Evolutionary conservation across 768 basidiomycete genomes (phyloP), one percentile per base, ranked within the genome.

Genomic region (Pleurotus djamor): DNA sequence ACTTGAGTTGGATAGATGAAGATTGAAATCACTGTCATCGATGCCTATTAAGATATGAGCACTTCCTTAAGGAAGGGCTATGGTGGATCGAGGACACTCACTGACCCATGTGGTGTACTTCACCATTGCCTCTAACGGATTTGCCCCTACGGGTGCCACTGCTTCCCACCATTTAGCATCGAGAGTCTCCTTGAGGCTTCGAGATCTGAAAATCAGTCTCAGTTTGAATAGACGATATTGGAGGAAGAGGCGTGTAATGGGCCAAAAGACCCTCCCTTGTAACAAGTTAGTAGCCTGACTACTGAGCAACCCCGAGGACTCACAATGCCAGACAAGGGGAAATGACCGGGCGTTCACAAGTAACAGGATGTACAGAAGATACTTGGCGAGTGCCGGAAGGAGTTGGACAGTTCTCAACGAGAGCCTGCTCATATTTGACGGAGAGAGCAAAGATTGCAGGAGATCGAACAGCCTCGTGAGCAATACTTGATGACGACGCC

Each of bases 1-100:
- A 55, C 84, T 87, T 0, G 91, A 91, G 67, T 94, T 94, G 69
- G 89, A 91, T 59, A 93, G 76, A 66, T 94, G 91, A 8, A 80
- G 68, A 66, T 89, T 84, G 65, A 86, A 86, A 70, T 94, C 92
- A 45, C 81, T 79, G 47, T 92, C 91, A 61, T 92, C 90, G 5
- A 86, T 63, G 58, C 79, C 88, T 89, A 1, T 28, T 10, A n/a
- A 9, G n/a, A 41, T n/a, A 4, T 28, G 21, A 28, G 21, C 21
- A 28, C 21, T 28, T 28, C 21, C 21, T 3, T 50, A 10, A 47
- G 36, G 5, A n/a, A 16, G 16, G 37, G 54, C 21, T 33, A 16
- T 21, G 47, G 14, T 28, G 48, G 37, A 28, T 60, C 44, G 59
- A 58, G 37, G 6, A 5, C 48, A 78, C 85, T 67, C 64, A 88